Base-by-base conservation (phyloP, 495 filamentous ascomycete genomes). In the Penicillium steckii region DNA sequence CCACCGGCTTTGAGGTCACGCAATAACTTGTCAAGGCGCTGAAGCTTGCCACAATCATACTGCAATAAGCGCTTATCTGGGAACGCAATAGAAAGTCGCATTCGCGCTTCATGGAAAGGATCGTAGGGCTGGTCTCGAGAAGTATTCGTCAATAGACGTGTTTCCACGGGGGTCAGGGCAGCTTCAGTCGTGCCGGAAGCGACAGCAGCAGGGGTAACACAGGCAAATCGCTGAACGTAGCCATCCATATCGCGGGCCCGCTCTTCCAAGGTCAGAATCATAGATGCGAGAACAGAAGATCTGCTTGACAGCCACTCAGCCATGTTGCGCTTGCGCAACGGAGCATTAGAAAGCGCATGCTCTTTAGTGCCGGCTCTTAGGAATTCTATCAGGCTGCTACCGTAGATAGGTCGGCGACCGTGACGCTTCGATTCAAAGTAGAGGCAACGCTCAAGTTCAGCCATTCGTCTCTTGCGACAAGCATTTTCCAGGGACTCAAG, bases 1-100 rank as follows among this genome's bases (percentile, higher is more conserved):
- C 91, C 90, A 46, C 90, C 90, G 6, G 88, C 83, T 70, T 97
- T 91, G 1, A 97, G 79, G 44, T 88, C 84, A 18, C 94, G 87
- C 23, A 99, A 81, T 8, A 99, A 82, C 51, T 82, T 84, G 62
- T 93, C 92, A 12, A 99, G 84, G 22, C 86, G 84, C 59, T 99
- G 95, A 9, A 99, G 81, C 65, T 99, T 99, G 46, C 95, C 95
- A 63, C 95, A 97, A 70, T 99, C 95, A 60, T 96, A 99, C 63
- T 97, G 92, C 3, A 99, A 79, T 26, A 99, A 80, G 10, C 94
- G 83, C 66, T 90, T 96, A 65, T 99, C 95, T 0, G 95, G 95
- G 66, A 99, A 99, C 5, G 93, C 95, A 47, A 99, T 97, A 2
- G 90, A 93, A 3, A 94, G 77, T 17, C 91, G 87, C 80, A 96